A percentile compares a stretch with the other conserved stretches of the same genome.
Conservation (phyloP, 306 rosid species). For the Clitoria ternatea region DNA sequence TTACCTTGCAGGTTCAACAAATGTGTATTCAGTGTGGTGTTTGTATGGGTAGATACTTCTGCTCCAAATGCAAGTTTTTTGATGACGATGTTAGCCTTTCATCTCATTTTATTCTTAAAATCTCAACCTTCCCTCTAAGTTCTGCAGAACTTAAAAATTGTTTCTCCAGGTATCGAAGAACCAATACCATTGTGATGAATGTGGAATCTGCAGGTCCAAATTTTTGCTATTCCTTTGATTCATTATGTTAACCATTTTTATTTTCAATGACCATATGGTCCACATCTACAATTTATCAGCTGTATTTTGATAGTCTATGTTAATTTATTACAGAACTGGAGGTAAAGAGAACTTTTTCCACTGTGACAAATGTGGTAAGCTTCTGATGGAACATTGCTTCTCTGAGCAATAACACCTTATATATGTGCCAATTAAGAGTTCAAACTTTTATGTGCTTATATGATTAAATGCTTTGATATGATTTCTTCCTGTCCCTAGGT, state of each 20-base stretch:
- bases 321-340: constrained; percentile 45
- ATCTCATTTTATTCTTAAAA: background rate
- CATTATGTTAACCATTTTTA: background rate
- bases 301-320: background rate
- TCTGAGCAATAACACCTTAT: background rate
- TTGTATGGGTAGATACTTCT: constrained; percentile 79
- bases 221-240: constrained; percentile 1
- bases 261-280: background rate
- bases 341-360: constrained; percentile 71
- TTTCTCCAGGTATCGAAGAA: constrained; percentile 38
- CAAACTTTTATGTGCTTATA: constrained; percentile 1
- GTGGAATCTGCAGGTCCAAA: constrained; percentile 73
- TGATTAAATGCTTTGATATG: background rate
- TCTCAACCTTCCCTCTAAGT: background rate
- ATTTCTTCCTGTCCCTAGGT: constrained; percentile 14
- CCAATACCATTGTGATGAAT: constrained; percentile 73
- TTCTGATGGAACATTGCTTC: background rate
- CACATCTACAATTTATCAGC: background rate
- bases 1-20: constrained; percentile 62
- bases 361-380: constrained; percentile 65
- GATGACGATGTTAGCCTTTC: constrained; percentile 59
- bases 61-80: constrained; percentile 71
- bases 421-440: background rate
- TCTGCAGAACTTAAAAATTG: background rate
- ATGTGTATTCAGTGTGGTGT: constrained; percentile 65